These are phyloP conservation scores for Colletotrichum theobromicola DNA, from an alignment of 2,329 filamentous ascomycete genomes.

Conservation along the genomic window DNA sequence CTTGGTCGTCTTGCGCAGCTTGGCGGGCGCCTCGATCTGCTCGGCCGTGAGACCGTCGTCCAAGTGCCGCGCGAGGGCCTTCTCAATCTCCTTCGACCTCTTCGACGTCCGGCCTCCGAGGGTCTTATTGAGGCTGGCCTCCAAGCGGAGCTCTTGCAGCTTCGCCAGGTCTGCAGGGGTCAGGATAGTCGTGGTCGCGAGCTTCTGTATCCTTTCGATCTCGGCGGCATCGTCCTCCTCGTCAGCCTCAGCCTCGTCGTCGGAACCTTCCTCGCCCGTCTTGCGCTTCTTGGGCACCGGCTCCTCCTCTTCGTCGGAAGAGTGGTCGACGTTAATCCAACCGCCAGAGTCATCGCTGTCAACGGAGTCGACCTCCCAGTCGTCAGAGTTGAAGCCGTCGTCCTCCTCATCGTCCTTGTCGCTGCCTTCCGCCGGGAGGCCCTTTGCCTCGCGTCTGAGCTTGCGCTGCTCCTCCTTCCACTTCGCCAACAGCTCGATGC, in stretches of 20 bases:
- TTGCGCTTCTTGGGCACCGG: conserved; percentile 58
- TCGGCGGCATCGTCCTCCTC: conserved; percentile 51
- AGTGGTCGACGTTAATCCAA: conserved; percentile 92
- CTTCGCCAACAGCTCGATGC: conserved; percentile 86
- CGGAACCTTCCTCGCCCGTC: conserved; percentile 24
- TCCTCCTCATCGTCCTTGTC: conserved; percentile 69
- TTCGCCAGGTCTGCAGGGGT: conserved; percentile 97
- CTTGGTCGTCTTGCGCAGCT: conserved; percentile 83
- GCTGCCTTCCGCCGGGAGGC: conserved; percentile 67
- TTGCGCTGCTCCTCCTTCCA: conserved; percentile 92
- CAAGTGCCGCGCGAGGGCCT: conserved; percentile 65
- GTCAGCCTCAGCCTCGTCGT: conserved; percentile 34
- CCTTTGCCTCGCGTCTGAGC: conserved; percentile 73
- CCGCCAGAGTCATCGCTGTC: conserved; percentile 77
- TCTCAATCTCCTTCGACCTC: conserved; percentile 50
- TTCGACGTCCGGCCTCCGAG: conserved; percentile 43
- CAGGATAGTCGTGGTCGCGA: conserved; percentile 92
- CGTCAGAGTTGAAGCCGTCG: conserved; percentile 57
- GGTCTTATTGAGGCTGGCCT: conserved; percentile 72
- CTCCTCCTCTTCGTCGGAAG: conserved; percentile 79
- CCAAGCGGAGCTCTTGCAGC: conserved; percentile 82
- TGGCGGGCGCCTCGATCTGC: conserved; percentile 87
- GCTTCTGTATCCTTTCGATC: conserved; percentile 64
- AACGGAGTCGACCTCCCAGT: conserved; percentile 66
- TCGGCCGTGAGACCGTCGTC: conserved; percentile 91